Evolutionary conservation across 768 basidiomycete species (phyloP).

Genomic region (Tylopilus intermedius): DNA sequence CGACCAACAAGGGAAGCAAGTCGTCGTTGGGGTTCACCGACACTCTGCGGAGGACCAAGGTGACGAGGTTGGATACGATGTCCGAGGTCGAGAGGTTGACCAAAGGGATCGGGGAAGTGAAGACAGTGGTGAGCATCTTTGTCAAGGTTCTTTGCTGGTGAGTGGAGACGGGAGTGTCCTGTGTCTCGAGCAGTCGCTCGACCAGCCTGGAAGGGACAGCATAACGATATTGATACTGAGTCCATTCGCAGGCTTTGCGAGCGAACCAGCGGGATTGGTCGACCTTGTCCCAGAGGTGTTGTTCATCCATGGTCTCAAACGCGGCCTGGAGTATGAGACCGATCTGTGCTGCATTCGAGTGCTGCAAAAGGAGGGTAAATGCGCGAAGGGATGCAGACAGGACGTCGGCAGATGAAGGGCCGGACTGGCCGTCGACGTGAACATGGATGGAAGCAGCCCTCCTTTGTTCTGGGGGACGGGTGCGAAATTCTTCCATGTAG

Average conservation of each 20-base stretch:
- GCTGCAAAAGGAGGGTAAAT: conserved; percentile 64
- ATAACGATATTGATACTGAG: conserved; percentile 90
- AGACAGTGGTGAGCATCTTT: conserved; percentile 77
- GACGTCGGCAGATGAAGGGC: conserved; percentile 71
- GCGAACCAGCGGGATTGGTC: conserved; percentile 82
- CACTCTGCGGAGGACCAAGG: conserved; percentile 66
- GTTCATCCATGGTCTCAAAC: conserved; percentile 61
- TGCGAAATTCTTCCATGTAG: conserved; percentile 81
- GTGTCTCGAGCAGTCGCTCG: conserved; percentile 64
- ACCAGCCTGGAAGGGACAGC: conserved; percentile 82
- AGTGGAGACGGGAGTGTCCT: conserved; percentile 45
- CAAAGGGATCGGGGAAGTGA: conserved; percentile 75
- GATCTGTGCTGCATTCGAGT: conserved; percentile 74
- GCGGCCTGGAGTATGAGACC: conserved; percentile 66
- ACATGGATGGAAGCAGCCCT: conserved; percentile 86
- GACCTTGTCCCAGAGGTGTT: conserved; percentile 58
- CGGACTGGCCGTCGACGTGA: conserved; percentile 84
- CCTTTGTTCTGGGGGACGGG: conserved; percentile 71
- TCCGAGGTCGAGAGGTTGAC: conserved; percentile 91
- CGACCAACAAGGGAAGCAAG: conserved; percentile 62
- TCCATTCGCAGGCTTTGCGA: conserved; percentile 75
- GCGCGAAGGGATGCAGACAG: conserved; percentile 69
- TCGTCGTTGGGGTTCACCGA: conserved; percentile 57
- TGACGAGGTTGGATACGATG: conserved; percentile 72
- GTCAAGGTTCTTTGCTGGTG: conserved; percentile 57